These are phyloP conservation scores for Trichomonascaceae sp. DNA, from an alignment of 1,139 yeast genomes.

Conservation along the genomic window DNA sequence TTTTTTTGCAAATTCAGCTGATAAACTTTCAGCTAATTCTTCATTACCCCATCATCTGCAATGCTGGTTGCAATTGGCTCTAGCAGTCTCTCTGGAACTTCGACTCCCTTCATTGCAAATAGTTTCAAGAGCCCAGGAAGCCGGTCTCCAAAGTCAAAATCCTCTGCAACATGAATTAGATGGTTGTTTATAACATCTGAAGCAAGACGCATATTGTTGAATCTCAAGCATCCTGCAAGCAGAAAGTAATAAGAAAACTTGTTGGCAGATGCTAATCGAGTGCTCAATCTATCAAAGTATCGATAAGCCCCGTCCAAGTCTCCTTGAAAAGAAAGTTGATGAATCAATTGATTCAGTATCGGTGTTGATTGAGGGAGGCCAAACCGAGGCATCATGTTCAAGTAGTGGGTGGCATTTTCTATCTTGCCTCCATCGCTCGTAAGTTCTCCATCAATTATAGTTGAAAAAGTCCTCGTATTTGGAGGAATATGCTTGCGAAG, in stretches of 20 bases:
- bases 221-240: conserved; percentile 40
- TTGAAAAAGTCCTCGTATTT: conserved; percentile 43
- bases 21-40: not conserved
- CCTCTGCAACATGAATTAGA: conserved; percentile 1
- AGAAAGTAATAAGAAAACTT: conserved; percentile 53
- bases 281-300: conserved; percentile 34
- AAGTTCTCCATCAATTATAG: conserved; percentile 56
- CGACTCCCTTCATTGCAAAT: conserved; percentile 5
- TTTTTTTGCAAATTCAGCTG: not conserved
- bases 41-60: not conserved
- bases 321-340: conserved; percentile 39
- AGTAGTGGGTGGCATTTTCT: conserved; percentile 43
- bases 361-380: conserved; percentile 40
- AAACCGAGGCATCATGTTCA: conserved; percentile 39
- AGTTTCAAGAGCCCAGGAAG: conserved; percentile 8
- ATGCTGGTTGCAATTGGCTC: not conserved
- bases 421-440: conserved; percentile 39
- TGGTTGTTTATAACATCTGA: conserved; percentile 5
- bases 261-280: conserved; percentile 41
- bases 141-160: conserved; percentile 10
- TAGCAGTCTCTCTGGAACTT: conserved; percentile 7
- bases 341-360: conserved; percentile 57
- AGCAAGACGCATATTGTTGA: conserved; percentile 34
- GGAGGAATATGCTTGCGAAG: conserved; percentile 34
- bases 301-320: conserved; percentile 37